Base-by-base conservation (phyloP, 441 rosid species). In the Pelargonium fulgidum region DNA sequence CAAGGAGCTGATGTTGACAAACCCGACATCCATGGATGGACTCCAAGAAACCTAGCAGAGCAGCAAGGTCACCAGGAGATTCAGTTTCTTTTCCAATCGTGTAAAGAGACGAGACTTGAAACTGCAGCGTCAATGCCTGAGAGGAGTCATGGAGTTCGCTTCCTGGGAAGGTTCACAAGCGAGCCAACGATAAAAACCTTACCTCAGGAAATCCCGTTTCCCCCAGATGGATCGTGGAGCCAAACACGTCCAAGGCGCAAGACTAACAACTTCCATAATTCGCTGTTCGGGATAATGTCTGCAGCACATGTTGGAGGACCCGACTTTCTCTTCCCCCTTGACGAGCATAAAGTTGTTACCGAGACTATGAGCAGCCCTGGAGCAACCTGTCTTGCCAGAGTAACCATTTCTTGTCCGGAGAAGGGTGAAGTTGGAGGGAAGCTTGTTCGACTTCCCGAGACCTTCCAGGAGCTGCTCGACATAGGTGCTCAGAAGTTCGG, bases 11-110 rank as follows among this genome's bases (percentile, higher is more conserved):
- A 87, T 69, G 75, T 86, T 14, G 96, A 92, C 77, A 80, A 54
- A 78, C 83, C 87, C 24, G 96, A 89, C 79, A 71, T 66, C 24
- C 75, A 92, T 19, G 87, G 96, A 17, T 94, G 96, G 98, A 90
- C 93, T 10, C 82, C 97, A 14, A 82, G 85, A 75, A 86, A 68
- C 62, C 77, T 94, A 65, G 93, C 93, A 2, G 94, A 90, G 70
- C 94, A 94, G 67, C 78, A 76, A 62, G 78, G 75, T 16, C 75
- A 71, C 19, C 72, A 58, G 39, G 78, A 71, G 8, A 68, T 76
- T 41, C 63, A 19, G 6, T 47, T 52, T n/a, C 54, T 72, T 3
- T 72, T 66, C 65, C 65, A 72, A 33, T 39, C 58, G 36, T 74
- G 65, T 72, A 72, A 78, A 65, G 70, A 63, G 79, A 70, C 69